These are phyloP conservation scores for Bolboschoenus planiculmis DNA, from an alignment of 176 grass and related monocot genomes.

Conservation along the genomic window DNA sequence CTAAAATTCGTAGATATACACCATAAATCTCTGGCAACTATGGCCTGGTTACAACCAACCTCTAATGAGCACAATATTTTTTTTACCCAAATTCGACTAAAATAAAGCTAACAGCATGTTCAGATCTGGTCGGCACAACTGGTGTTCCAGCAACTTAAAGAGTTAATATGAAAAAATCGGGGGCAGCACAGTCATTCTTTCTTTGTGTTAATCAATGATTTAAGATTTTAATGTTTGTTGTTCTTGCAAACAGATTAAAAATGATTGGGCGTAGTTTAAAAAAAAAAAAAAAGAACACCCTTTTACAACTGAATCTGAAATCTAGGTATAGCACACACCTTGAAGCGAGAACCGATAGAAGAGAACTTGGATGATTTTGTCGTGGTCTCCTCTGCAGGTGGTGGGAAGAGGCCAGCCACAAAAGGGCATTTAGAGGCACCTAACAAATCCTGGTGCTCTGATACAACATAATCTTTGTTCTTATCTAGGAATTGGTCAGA, in stretches of 20 bases:
- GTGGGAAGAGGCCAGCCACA: constrained; percentile 82
- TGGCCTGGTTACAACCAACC: background rate
- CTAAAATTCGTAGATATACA: too few relatives aligned
- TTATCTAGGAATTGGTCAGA: constrained; percentile 96
- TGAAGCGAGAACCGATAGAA: constrained; percentile 92
- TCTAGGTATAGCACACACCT: constrained; percentile 37
- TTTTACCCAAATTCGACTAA: background rate
- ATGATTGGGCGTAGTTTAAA: background rate
- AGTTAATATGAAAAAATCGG: background rate
- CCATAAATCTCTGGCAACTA: too few relatives aligned
- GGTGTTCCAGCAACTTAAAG: background rate
- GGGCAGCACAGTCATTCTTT: background rate
- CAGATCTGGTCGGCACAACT: background rate
- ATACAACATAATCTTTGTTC: constrained; percentile 98
- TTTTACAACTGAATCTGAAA: constrained; percentile 1
- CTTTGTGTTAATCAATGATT: background rate
- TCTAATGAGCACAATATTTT: background rate
- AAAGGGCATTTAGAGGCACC: constrained; percentile 89
- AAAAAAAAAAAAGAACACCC: background rate
- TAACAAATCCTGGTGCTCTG: constrained; percentile 92
- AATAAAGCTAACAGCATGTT: background rate
- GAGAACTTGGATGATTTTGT: constrained; percentile 94
- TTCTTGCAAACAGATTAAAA: background rate
- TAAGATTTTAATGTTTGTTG: background rate
- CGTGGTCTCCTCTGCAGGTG: constrained; percentile 58